phyloP scores from a whole-genome alignment of 805 yeast genomes.

The Vanderwaltozyma yarrowii region DNA sequence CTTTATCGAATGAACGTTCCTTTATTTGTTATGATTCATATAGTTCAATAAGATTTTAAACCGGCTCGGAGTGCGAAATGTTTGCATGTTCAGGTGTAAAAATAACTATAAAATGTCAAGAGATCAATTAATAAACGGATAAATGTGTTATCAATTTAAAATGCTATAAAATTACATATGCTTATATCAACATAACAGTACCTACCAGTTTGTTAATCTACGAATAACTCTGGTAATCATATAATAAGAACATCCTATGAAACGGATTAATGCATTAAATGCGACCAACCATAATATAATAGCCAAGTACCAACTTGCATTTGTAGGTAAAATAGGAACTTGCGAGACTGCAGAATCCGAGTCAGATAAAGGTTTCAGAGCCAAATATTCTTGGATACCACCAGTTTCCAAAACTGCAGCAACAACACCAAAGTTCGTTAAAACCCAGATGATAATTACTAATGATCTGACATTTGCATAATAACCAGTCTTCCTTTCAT shows the following conservation, averaged over 20 bases:
- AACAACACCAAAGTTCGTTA: slow-evolving; percentile 71
- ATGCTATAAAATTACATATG: too few relatives aligned
- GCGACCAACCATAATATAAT: slow-evolving; percentile 92
- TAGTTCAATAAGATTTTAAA: too few relatives aligned
- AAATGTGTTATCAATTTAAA: too few relatives aligned
- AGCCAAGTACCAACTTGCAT: slow-evolving; percentile 62
- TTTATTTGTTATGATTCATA: too few relatives aligned
- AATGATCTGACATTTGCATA: slow-evolving; percentile 85
- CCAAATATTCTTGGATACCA: slow-evolving; percentile 45
- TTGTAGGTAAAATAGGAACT: slow-evolving; percentile 18
- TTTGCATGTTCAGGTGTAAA: too few relatives aligned
- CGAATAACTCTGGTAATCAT: slow-evolving; percentile 31
- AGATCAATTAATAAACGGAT: too few relatives aligned
- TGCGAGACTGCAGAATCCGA: slow-evolving; percentile 10
- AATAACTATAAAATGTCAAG: too few relatives aligned
- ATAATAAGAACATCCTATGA: slow-evolving; percentile 62
- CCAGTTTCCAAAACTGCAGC: slow-evolving; percentile 81
- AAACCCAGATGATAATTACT: slow-evolving; percentile 83
- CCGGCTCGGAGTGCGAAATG: too few relatives aligned
- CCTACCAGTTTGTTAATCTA: slow-evolving; percentile 4
- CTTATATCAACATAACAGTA: too few relatives aligned
- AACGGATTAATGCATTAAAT: slow-evolving; percentile 73
- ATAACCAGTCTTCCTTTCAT: slow-evolving; percentile 62
- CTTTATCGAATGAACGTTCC: too few relatives aligned
- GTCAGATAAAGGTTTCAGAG: slow-evolving; percentile 12